phyloP scores from a whole-genome alignment of 73 alveolate genomes.

The Blepharisma stoltei region DNA sequence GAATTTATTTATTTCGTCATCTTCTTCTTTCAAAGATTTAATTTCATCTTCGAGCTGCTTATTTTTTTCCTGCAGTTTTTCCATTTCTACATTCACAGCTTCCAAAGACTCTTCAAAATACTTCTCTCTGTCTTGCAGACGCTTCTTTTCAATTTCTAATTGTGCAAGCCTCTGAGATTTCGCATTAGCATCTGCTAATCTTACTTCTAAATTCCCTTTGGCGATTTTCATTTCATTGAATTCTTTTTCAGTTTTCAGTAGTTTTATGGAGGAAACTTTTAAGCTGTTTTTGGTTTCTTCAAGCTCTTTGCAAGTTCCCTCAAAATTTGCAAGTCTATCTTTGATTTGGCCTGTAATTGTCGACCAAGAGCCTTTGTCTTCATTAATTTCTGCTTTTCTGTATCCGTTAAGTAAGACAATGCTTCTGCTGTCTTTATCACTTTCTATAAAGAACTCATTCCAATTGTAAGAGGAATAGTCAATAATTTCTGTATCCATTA shows the following conservation, averaged over 20 bases:
- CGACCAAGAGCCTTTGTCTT: conserved; percentile 5
- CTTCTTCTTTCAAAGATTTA: background rate
- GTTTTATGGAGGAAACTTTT: background rate
- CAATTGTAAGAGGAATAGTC: conserved; percentile 15
- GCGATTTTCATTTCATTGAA: background rate
- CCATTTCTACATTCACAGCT: conserved; percentile 20
- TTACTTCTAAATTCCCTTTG: background rate
- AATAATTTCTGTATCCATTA: background rate
- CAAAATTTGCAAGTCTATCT: conserved; percentile 7
- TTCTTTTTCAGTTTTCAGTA: conserved; percentile 4
- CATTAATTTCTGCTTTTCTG: background rate
- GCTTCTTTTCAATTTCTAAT: conserved; percentile 16
- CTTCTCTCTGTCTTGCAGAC: conserved; percentile 16
- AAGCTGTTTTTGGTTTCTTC: conserved; percentile 1
- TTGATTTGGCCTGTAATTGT: background rate
- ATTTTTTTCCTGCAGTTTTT: background rate
- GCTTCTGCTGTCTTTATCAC: conserved; percentile 10
- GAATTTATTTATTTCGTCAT: background rate
- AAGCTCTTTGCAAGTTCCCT: conserved; percentile 1
- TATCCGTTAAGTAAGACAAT: background rate
- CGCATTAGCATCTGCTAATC: conserved; percentile 27
- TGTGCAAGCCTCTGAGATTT: conserved; percentile 19
- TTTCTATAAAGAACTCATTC: conserved; percentile 1
- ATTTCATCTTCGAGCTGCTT: conserved; percentile 14
- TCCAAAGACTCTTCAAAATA: conserved; percentile 19